Base-by-base conservation (phyloP, 306 rosid species). In the Albizia julibrissin region DNA sequence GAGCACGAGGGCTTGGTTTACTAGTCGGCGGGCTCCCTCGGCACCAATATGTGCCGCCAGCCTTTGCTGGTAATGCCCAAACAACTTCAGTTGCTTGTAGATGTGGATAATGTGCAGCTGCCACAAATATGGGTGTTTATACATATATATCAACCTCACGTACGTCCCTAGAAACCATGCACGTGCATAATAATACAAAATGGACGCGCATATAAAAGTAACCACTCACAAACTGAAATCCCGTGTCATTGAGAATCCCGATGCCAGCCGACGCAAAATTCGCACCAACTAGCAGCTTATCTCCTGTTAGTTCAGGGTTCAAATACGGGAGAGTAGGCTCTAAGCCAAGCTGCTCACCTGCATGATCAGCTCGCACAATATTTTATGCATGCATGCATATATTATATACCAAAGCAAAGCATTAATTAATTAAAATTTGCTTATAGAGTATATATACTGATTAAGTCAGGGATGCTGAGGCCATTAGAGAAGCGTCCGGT, bases 401-500 rank as follows among this genome's bases (percentile, higher is more conserved):
- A 24, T 9, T 10, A 54, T 2, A 58, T 9, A 58, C 27, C 6
- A 10, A 58, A 58, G 24, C 31, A 8, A 58, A 58, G 31, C 65
- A 58, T 56, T 3, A 43, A 11, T 43, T 11, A 43, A 43, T 11
- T 43, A 11, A 43, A 43, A 43, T 11, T 11, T 43, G 52, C 14
- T 47, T 14, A 12, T 46, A 15, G 5, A 11, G 52, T 3, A 15
- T 46, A 46, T 16, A 5, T 61, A 93, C 98, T 82, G 82, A 94
- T 89, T n/a, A 87, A 54, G 81, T 95, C 99, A 37, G 98, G 98
- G 64, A 95, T 95, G 86, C 89, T 95, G 1, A 77, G 80, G 94
- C 99, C 99, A 69, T 95, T 95, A 16, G 99, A 95, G 87, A 95
- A 95, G 67, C 99, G 97, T 34, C 97, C 99, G 0, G 95, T 95